These are phyloP conservation scores for Leishmania tarentolae DNA, from an alignment of 208 protist genomes.

Conservation along the genomic window DNA sequence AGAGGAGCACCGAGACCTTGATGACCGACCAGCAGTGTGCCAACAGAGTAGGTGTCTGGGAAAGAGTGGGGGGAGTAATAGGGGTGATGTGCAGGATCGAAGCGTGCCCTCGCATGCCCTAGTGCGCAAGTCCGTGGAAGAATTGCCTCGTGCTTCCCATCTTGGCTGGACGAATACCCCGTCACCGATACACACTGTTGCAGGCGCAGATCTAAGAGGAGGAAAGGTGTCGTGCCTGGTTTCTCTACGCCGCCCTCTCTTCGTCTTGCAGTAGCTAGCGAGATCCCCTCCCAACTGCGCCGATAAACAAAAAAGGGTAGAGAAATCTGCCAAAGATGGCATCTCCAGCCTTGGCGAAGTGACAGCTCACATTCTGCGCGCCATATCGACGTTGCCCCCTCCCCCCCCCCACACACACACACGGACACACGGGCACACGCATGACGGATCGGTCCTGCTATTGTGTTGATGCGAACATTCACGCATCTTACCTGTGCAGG, in stretches of 20 bases:
- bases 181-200: neutral
- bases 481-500: neutral
- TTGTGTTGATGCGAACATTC: neutral
- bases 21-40: neutral
- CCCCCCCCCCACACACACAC: too few relatives aligned
- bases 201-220: neutral
- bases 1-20: neutral
- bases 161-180: neutral
- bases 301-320: neutral
- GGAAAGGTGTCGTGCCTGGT: neutral
- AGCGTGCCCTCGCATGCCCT: neutral
- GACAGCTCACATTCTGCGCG: neutral
- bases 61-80: neutral
- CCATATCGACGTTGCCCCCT: neutral
- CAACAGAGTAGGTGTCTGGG: neutral
- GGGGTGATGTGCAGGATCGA: neutral
- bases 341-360: too few relatives aligned
- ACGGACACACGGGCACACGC: neutral
- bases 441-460: neutral
- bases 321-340: neutral
- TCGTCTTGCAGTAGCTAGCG: neutral
- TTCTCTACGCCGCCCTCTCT: neutral
- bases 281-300: neutral
- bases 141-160: neutral
- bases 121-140: neutral